Evolutionary conservation across 192 early-diverging fungal species (phyloP), one percentile per base, ranked within the genome.

Genomic region (Phlyctochytrium planicorne): DNA sequence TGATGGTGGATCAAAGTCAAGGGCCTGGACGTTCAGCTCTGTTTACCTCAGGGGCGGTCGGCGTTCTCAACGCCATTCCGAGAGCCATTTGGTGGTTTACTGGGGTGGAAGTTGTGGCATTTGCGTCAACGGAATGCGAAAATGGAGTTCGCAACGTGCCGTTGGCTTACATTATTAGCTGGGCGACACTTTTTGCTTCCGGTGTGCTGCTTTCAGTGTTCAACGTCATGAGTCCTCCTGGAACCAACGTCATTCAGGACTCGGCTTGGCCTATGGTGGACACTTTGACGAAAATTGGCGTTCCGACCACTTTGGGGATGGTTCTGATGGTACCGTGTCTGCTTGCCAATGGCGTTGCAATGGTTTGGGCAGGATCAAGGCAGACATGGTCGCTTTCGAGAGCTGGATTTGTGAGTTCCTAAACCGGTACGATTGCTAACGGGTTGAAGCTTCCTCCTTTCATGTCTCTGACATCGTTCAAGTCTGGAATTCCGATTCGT

Each of bases 371-470:
- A 2, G 35, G 55, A 16, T 37, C 40, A 53, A 3, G 64, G 29
- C 64, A 65, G 27, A 37, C 34, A 25, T 65, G 64, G 64, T 50
- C 64, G 20, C 37, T 65, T 6, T 65, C 64, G 64, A 57, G 64
- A 29, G 52, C 64, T 2, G 64, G 64, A 6, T 47, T 47, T 47
- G 40, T 47, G 20, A 47, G 40, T n/a, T n/a, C n/a, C n/a, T n/a
- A n/a, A n/a, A n/a, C n/a, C n/a, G n/a, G n/a, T n/a, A n/a, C n/a
- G n/a, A n/a, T 14, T 47, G 40, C 40, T n/a, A n/a, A n/a, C n/a
- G n/a, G n/a, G 20, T 47, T 20, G 55, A 6, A 57, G 20, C 16
- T 57, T 12, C 55, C 55, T 12, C 16, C 6, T 29, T 57, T 29
- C 6, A 57, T 57, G 55, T 57, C 55, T 12, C 3, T 65, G 10